Conservation (phyloP, 1,284 basidiomycete genomes). For the Ceratobasidium theobromae region DNA sequence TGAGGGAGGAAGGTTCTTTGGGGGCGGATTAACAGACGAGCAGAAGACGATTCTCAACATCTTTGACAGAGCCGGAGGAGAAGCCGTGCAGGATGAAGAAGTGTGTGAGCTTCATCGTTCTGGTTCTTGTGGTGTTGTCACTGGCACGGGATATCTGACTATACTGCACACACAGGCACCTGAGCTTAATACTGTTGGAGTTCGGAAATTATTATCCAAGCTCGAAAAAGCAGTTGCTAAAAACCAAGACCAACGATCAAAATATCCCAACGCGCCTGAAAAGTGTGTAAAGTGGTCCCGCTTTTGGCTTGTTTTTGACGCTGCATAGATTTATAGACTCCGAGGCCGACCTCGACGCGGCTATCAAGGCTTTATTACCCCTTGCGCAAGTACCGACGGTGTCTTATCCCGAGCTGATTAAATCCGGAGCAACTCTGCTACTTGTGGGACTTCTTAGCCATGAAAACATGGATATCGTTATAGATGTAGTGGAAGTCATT, state of each 20-base stretch:
- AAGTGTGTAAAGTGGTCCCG: conserved; percentile 57
- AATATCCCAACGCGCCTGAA: conserved; percentile 85
- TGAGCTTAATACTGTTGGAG: conserved; percentile 64
- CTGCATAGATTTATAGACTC: conserved; percentile 92
- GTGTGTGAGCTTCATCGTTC: conserved; percentile 50
- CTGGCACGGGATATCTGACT: conserved; percentile 36
- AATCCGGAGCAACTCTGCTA: conserved; percentile 65
- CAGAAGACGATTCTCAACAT: conserved; percentile 91
- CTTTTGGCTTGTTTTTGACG: background rate
- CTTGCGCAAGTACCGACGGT: conserved; percentile 84
- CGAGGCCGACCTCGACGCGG: conserved; percentile 88
- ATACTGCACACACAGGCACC: conserved; percentile 52
- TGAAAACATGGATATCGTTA: conserved; percentile 91
- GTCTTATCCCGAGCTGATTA: conserved; percentile 88
- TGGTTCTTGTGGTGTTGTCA: conserved; percentile 34
- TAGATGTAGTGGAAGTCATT: conserved; percentile 87
- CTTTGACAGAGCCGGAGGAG: conserved; percentile 69
- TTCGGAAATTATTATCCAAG: conserved; percentile 73
- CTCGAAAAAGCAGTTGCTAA: conserved; percentile 89
- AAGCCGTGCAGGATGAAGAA: conserved; percentile 63
- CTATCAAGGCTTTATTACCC: conserved; percentile 82
- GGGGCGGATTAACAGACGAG: conserved; percentile 76
- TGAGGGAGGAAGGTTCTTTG: conserved; percentile 91
- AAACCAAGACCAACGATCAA: conserved; percentile 93
- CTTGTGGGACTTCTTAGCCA: conserved; percentile 86